A percentile compares a stretch with the other conserved stretches of the same genome.
Evolutionary conservation across 1,284 basidiomycete species (phyloP).

Genomic region (Meripilus lineatus): DNA sequence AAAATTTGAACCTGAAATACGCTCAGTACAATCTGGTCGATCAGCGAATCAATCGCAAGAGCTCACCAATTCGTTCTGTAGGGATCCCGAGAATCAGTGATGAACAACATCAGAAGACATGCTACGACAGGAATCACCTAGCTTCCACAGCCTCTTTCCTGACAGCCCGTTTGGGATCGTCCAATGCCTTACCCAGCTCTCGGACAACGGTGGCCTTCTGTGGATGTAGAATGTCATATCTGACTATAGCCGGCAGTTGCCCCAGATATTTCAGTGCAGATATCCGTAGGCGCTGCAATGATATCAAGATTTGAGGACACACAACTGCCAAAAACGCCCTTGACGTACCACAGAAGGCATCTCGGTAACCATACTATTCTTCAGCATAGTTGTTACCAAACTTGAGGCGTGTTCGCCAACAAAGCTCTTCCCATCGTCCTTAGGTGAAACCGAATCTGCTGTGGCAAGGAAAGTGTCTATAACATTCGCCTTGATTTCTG

Average conservation of each 20-base stretch:
- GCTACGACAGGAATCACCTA: constrained; percentile 41
- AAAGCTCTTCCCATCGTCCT: constrained; percentile 33
- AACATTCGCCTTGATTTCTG: constrained; percentile 71
- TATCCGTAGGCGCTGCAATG: constrained; percentile 61
- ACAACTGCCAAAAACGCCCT: neutral
- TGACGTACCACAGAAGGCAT: constrained; percentile 50
- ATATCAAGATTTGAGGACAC: constrained; percentile 17
- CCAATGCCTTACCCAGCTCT: constrained; percentile 69
- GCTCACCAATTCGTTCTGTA: constrained; percentile 49
- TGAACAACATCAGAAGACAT: neutral
- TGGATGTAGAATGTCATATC: constrained; percentile 76
- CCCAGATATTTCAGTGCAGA: constrained; percentile 74
- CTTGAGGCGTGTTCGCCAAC: constrained; percentile 68
- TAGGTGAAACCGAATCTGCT: constrained; percentile 41
- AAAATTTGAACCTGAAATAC: constrained; percentile 50
- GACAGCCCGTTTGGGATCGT: constrained; percentile 81
- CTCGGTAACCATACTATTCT: constrained; percentile 44
- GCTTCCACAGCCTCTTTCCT: constrained; percentile 86
- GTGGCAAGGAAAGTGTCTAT: constrained; percentile 78
- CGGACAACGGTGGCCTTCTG: constrained; percentile 70
- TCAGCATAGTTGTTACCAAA: constrained; percentile 69
- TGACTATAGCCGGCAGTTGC: constrained; percentile 67
- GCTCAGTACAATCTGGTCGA: neutral
- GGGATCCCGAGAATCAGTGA: neutral
- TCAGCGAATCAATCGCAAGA: neutral